Evolutionary conservation across 176 grass and related monocot species (phyloP).

Genomic region (Eremochloa ophiuroides): DNA sequence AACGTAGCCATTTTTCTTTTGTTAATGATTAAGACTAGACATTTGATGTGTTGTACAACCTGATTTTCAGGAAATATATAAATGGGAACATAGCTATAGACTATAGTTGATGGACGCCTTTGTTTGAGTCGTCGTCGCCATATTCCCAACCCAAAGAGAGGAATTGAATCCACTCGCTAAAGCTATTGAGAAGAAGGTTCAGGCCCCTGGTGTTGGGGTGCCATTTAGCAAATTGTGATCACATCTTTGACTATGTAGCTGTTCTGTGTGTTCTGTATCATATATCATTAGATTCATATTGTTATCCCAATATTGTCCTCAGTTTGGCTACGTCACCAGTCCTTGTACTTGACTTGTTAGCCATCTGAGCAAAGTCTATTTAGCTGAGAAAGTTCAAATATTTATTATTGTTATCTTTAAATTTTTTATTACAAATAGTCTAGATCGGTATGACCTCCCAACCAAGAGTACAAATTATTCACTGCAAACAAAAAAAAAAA

Average conservation of each 20-base stretch:
- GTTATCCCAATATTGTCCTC: neutral
- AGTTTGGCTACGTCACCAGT: neutral
- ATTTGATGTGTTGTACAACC: slow-evolving; percentile 19
- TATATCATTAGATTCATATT: neutral
- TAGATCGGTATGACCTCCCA: neutral
- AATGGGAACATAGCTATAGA: slow-evolving; percentile 71
- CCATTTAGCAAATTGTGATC: slow-evolving; percentile 78
- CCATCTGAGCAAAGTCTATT: neutral
- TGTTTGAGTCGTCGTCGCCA: slow-evolving; percentile 67
- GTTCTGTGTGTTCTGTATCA: neutral
- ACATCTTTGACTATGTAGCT: neutral
- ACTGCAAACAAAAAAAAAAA: too few relatives aligned
- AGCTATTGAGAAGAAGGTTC: slow-evolving; percentile 58
- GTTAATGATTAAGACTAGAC: neutral
- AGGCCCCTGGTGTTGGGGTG: slow-evolving; percentile 37
- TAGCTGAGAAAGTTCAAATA: neutral
- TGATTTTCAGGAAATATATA: slow-evolving; percentile 72
- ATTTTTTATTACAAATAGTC: neutral
- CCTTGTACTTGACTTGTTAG: too few relatives aligned
- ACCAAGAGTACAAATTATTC: too few relatives aligned
- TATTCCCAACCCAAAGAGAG: slow-evolving; percentile 63
- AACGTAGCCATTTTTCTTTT: neutral
- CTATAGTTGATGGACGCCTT: slow-evolving; percentile 78
- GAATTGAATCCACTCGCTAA: slow-evolving; percentile 68
- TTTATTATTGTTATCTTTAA: neutral